Base-by-base conservation (phyloP, 352 stramenopile genomes). In the Blastocystis sp. region DNA sequence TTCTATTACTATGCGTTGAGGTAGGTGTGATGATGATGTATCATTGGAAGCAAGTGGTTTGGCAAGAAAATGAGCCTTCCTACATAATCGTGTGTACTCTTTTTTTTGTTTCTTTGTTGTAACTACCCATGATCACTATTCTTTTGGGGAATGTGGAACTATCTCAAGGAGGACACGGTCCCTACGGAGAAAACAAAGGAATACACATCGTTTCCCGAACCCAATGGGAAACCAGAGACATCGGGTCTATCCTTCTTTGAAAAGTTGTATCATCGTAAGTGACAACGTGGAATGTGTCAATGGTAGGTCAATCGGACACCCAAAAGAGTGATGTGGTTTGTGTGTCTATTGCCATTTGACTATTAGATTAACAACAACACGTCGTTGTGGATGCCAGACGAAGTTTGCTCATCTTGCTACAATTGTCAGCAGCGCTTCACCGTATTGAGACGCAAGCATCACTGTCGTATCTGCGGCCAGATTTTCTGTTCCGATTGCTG, bases 1-100 rank as follows among this genome's bases (percentile, higher is more conserved):
- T 99, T 99, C 91, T 99, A 99, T 91, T 99, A 98, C 91, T 99
- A 99, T 88, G 89, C 75, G 8, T 27, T 64, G 38, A 79, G 69
- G 69, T 79, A 29, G 40, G 53, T 1, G 32, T 27, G 14, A 1
- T 21, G n/a, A 27, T 6, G 21, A 18, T 1, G 24, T 3, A 4
- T 79, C 9, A 61, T 65, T 9, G 27, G 27, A 73, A 85, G 75
- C 40, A 85, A 85, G 29, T 85, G 75, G 75, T 72, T 85, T 42
- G 75, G 75, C 48, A 85, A 76, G 63, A 85, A 85, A 42, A 85
- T 85, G 75, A 85, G 57, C 53, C 63, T 85, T 76, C 75, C 75
- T 73, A 76, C 75, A 76, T 85, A 85, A 61, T 54, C 48, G 0
- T 42, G 8, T 67, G 57, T 67, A 42, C 57, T 67, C 32, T 76